Base-by-base conservation (phyloP, 202 grass and related monocot species). In the Zoysia matrella region DNA sequence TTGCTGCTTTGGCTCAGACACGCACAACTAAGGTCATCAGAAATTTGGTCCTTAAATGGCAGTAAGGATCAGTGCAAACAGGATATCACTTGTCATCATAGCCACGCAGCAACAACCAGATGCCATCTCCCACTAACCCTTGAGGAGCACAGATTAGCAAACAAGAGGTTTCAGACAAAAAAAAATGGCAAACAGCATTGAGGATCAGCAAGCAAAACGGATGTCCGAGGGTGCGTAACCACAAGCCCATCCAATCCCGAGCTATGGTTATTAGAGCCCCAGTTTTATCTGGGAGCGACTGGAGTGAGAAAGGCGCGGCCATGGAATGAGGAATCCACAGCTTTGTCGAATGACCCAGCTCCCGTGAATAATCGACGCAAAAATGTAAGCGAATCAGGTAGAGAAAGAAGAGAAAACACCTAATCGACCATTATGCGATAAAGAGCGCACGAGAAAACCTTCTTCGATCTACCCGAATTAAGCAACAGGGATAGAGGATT, bases 21-120 rank as follows among this genome's bases (percentile, higher is more conserved):
- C 89, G 87, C 89, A 92, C 84, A 92, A 92, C 92, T 89, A 72
- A 83, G 65, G 70, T 94, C 92, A 88, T 90, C 89, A 94, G 0
- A 8, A 72, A 65, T 77, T 77, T 43, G 82, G 58, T 76, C 89
- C 73, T 73, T 83, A 80, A 30, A 36, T 54, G 18, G 78, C 43
- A 86, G 82, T 82, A 88, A 80, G 83, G 47, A 44, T 85, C 84
- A 75, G 85, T 60, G 85, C 86, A 65, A 83, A 85, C 58, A 82
- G 74, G 84, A 52, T 65, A 83, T 44, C 11, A 12, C 14, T 83
- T 88, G 84, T 89, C 92, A 72, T 94, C 89, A 92, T 89, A 67
- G 89, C 89, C 89, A 70, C 2, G 18, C 53, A 77, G 52, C 61
- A 75, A 8, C 5, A 52, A 47, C 10, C 8, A 72, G 7, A 45